Base-by-base conservation (phyloP, 805 yeast genomes). In the Huiozyma sinensis region DNA sequence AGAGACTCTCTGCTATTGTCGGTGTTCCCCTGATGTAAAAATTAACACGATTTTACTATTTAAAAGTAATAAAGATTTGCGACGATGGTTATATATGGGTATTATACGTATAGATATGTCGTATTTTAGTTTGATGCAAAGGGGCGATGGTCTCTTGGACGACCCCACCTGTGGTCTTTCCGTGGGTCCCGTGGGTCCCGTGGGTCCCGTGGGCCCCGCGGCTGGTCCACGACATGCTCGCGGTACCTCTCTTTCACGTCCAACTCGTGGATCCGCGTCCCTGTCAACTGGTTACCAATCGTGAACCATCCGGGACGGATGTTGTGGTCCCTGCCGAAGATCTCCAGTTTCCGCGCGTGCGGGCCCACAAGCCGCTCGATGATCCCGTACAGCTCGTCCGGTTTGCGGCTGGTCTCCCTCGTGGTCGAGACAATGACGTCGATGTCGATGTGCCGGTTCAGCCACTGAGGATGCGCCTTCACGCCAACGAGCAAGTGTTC, bases 291-390 rank as follows among this genome's bases (percentile, higher is more conserved):
- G 56, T 86, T 82, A 0, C 95, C 95, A 42, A 87, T 74, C 0
- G 94, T 85, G 43, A 89, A 66, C 97, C 97, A 90, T 0, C 96
- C 96, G 0, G 87, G 83, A 33, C 96, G 71, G 1, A 82, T 70
- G 55, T 90, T 89, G 55, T 85, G 90, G 50, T 80, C 83, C 45
- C 95, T 72, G 5, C 97, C 97, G 64, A 89, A 89, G 1, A 90
- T 77, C 60, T 90, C 97, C 30, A 90, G 67, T 56, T 90, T 89
- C 29, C 94, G 68, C 4, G 88, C 74, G 46, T 79, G 75, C 4
- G 68, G 68, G 0, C 96, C 97, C 4, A 81, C 95, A 36, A 89
- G 57, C 46, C 96, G 67, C 52, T 90, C 97, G 10, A 83, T 81
- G 48, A 90, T 77, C 7, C 81, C 92, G 58, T 89, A 89, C 10